Base-by-base conservation (phyloP, 1,284 basidiomycete genomes). In the Veloporphyrellus conicus region DNA sequence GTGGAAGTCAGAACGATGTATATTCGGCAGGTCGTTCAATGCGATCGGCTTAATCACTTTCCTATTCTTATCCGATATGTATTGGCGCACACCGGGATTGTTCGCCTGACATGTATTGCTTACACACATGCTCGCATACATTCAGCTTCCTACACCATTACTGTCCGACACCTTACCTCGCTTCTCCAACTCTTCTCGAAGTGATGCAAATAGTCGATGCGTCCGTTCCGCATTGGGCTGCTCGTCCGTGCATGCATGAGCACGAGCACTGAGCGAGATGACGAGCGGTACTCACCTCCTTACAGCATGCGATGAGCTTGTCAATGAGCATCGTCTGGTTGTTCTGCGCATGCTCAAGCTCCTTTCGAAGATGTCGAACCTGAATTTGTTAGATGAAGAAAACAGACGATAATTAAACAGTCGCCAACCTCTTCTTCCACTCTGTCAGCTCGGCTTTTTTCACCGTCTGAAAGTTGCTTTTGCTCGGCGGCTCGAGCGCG, bases 401-500 rank as follows among this genome's bases (percentile, higher is more conserved):
- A 39, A 47, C 31, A 45, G 53, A 47, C 27, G 33, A 50, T 47
- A 47, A 50, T 63, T 56, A 67, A 45, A 44, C 9, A 15, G 43
- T 60, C 18, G 50, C 68, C 38, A 49, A 84, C 87, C 76, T 88
- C 84, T 53, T 86, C 82, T 38, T 88, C 84, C 20, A 71, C 69
- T 61, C 76, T 85, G 49, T 82, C 80, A n/a, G 79, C 78, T 45
- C 82, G 76, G 44, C 59, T 53, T 62, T 81, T 84, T 64, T 89
- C 86, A 29, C 78, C 77, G 43, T 89, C 84, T 12, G 81, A 81
- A 32, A 89, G 71, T 58, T 89, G 84, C 61, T 84, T 87, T 65
- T 90, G 86, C 58, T 90, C 88, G 10, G 87, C 84, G 18, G 86
- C 84, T 64, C 88, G 80, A 38, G 88, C 89, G 28, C 87, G 79